Conservation (phyloP, 768 basidiomycete genomes). For the Boletus pseudo-olivaceus region DNA sequence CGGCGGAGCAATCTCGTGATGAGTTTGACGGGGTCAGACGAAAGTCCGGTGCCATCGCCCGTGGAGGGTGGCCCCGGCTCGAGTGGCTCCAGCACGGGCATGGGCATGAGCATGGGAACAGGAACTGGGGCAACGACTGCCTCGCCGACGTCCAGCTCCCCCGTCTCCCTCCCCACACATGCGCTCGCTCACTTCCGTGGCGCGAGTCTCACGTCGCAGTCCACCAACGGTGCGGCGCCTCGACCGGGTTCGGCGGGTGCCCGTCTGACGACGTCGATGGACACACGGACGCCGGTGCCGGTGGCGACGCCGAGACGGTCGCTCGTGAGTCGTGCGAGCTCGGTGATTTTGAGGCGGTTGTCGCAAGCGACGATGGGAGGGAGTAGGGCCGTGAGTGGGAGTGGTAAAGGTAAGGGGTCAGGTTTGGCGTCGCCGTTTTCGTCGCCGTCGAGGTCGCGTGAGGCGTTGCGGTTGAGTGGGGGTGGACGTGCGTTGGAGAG, state of each 20-base stretch:
- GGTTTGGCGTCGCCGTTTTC: background rate
- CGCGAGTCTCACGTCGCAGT: background rate
- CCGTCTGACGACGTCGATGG: conserved; percentile 14
- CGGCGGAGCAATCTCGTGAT: conserved; percentile 29
- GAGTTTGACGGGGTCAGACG: conserved; percentile 16
- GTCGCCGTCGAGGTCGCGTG: conserved; percentile 4
- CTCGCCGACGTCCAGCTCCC: conserved; percentile 14
- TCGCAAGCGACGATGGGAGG: conserved; percentile 17
- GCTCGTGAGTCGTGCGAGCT: conserved; percentile 28
- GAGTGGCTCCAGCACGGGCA: background rate
- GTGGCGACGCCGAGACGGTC: conserved; percentile 9
- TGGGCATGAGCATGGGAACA: background rate
- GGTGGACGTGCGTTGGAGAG: background rate
- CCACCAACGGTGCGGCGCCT: background rate
- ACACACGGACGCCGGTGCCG: background rate
- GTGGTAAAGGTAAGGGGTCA: background rate
- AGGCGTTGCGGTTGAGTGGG: conserved; percentile 1
- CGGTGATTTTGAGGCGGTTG: conserved; percentile 22
- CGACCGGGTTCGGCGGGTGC: conserved; percentile 27
- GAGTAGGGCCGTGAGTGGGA: background rate
- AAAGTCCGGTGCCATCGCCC: background rate
- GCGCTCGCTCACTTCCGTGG: conserved; percentile 3
- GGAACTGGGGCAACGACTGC: background rate
- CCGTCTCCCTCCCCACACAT: conserved; percentile 14
- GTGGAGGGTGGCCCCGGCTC: background rate